These are phyloP conservation scores for Claviceps lovelessii DNA, from an alignment of 2,329 filamentous ascomycete genomes.

Conservation along the genomic window DNA sequence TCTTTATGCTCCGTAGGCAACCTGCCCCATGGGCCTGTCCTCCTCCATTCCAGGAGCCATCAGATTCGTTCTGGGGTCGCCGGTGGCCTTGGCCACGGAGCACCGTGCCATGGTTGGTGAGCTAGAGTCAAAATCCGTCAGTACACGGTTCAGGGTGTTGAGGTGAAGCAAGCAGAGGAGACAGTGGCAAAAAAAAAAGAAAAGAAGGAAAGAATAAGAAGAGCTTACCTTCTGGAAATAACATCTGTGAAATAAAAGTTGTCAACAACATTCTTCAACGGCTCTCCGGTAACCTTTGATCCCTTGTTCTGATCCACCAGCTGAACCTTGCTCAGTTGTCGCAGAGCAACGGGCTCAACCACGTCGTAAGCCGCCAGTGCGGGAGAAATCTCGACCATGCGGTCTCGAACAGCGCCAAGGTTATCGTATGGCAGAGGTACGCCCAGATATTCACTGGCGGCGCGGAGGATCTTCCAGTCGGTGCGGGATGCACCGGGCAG, in stretches of 20 bases:
- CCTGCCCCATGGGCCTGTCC: constrained; percentile 46
- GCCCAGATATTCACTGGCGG: constrained; percentile 79
- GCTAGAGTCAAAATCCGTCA: constrained; percentile 30
- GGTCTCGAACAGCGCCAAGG: constrained; percentile 72
- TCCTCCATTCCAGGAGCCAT: constrained; percentile 59
- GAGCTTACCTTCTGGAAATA: constrained; percentile 78
- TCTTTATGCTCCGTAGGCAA: constrained; percentile 41
- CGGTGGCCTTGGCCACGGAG: constrained; percentile 77
- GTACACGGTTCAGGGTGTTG: constrained; percentile 7
- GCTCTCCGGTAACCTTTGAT: constrained; percentile 51
- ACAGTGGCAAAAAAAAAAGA: too few species aligned
- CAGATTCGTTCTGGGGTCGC: constrained; percentile 64
- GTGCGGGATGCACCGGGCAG: constrained; percentile 81
- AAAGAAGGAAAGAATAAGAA: background rate
- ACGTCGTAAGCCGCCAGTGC: constrained; percentile 81
- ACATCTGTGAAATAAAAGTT: constrained; percentile 98
- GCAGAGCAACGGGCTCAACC: constrained; percentile 65
- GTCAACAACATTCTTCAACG: constrained; percentile 74
- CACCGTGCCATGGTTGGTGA: constrained; percentile 97
- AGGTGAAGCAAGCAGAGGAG: background rate
- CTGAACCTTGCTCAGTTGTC: constrained; percentile 76
- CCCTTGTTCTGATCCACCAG: constrained; percentile 95
- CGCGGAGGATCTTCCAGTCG: constrained; percentile 98
- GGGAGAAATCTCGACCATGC: constrained; percentile 90
- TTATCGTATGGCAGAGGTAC: constrained; percentile 85